Conservation (phyloP, 1,284 basidiomycete genomes). For the Trametes polyzona region DNA sequence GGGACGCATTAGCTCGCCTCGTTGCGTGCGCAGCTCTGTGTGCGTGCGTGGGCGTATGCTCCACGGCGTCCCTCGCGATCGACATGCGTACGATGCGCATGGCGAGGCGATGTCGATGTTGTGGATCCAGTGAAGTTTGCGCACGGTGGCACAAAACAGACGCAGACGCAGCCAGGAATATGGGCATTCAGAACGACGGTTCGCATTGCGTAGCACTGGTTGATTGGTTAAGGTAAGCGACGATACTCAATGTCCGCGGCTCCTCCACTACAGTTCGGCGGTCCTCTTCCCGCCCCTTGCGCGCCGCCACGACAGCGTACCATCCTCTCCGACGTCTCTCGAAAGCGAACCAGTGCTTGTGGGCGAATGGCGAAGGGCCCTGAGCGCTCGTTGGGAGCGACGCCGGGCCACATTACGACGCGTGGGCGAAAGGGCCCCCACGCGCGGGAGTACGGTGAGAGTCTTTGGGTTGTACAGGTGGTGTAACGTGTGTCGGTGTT, state of each 20-base stretch:
- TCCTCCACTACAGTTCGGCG: constrained; percentile 4
- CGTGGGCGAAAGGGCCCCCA: neutral
- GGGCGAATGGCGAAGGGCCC: too few relatives aligned
- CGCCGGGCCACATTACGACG: constrained; percentile 9
- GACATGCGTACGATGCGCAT: too few relatives aligned
- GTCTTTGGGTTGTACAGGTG: constrained; percentile 1
- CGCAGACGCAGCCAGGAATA: neutral
- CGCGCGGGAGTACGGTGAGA: constrained; percentile 19
- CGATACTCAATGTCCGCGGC: constrained; percentile 11
- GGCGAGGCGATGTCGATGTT: neutral
- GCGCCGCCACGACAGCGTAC: neutral
- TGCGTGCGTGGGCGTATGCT: neutral
- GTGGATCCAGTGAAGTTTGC: neutral
- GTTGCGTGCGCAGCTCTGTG: neutral
- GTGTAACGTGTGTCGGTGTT: neutral
- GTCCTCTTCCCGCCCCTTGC: constrained; percentile 5
- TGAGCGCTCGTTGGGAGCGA: too few relatives aligned
- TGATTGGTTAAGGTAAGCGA: constrained; percentile 4
- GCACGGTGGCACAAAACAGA: neutral
- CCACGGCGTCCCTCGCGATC: neutral
- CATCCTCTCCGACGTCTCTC: constrained; percentile 10
- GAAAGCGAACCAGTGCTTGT: too few relatives aligned
- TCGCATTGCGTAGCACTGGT: constrained; percentile 13
- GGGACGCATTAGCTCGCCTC: neutral
- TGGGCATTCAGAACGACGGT: constrained; percentile 7